phyloP scores from a whole-genome alignment of 768 basidiomycete species.

The Jaapia argillacea region DNA sequence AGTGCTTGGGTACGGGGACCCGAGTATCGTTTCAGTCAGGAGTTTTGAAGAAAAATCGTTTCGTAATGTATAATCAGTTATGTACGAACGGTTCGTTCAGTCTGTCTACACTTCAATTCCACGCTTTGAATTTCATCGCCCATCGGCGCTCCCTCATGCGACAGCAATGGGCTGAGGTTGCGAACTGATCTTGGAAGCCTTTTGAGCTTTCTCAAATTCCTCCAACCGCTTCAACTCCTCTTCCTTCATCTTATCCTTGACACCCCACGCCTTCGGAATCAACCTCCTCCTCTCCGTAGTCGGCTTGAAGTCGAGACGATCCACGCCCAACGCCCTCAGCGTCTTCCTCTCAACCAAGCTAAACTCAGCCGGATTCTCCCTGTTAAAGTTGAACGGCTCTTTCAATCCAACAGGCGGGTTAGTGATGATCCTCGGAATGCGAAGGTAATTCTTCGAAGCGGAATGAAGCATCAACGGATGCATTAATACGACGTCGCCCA shows the following conservation, averaged over 20 bases:
- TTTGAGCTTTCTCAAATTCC: too few relatives aligned
- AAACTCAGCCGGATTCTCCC: too few relatives aligned
- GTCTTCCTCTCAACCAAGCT: slow-evolving; percentile 55
- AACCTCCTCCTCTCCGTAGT: slow-evolving; percentile 37
- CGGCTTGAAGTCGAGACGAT: slow-evolving; percentile 33
- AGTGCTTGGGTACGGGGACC: too few relatives aligned
- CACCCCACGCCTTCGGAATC: slow-evolving; percentile 33
- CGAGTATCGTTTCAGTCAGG: too few relatives aligned
- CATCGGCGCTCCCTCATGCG: too few relatives aligned
- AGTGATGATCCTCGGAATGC: slow-evolving; percentile 50
- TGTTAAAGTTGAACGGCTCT: slow-evolving; percentile 47
- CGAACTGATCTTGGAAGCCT: too few relatives aligned
- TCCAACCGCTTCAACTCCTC: slow-evolving; percentile 36
- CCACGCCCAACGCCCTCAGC: slow-evolving; percentile 38
- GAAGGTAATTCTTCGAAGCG: slow-evolving; percentile 48
- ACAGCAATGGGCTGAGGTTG: too few relatives aligned
- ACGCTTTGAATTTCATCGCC: too few relatives aligned
- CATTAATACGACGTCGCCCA: slow-evolving; percentile 53
- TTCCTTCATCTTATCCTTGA: slow-evolving; percentile 38
- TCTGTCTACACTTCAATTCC: too few relatives aligned
- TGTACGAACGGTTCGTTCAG: too few relatives aligned
- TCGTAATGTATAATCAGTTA: too few relatives aligned
- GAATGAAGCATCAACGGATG: slow-evolving; percentile 60
- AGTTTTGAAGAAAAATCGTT: too few relatives aligned
- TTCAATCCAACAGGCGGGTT: slow-evolving; percentile 52